These are phyloP conservation scores for Aurantiochytrium sp. DNA, from an alignment of 108 stramenopile species.

Conservation along the genomic window DNA sequence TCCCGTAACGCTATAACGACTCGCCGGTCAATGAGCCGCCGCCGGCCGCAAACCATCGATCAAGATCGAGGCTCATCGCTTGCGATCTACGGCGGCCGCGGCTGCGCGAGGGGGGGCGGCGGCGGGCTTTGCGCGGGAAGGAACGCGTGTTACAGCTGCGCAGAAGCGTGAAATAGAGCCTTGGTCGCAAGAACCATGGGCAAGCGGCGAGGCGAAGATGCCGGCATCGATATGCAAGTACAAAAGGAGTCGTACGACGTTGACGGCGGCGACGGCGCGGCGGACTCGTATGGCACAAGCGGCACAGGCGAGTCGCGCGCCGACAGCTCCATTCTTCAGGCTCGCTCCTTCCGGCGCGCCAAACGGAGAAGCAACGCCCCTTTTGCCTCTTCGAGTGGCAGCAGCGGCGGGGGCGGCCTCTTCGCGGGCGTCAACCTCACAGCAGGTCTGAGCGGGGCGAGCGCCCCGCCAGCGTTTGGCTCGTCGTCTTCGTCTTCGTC, in stretches of 20 bases:
- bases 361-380: too few relatives aligned
- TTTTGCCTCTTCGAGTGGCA: not conserved
- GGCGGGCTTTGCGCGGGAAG: too few relatives aligned
- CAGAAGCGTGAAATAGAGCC: not conserved
- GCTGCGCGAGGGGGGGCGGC: too few relatives aligned
- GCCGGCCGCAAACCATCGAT: too few relatives aligned
- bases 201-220: not conserved
- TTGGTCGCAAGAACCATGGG: not conserved
- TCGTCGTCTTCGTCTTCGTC: not conserved
- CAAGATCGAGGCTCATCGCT: too few relatives aligned
- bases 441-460: not conserved
- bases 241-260: not conserved
- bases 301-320: not conserved
- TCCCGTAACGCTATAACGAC: too few relatives aligned
- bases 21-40: too few relatives aligned
- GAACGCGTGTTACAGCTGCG: too few relatives aligned
- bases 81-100: too few relatives aligned
- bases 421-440: not conserved
- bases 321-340: not conserved
- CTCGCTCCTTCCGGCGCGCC: not conserved
- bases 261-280: not conserved
- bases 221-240: constrained; percentile 1
- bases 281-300: not conserved
- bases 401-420: not conserved
- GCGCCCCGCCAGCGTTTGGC: not conserved